A percentile compares a stretch with the other conserved stretches of the same genome.
Conservation (phyloP, 2,329 filamentous ascomycete genomes). For the Metarhizium album region DNA sequence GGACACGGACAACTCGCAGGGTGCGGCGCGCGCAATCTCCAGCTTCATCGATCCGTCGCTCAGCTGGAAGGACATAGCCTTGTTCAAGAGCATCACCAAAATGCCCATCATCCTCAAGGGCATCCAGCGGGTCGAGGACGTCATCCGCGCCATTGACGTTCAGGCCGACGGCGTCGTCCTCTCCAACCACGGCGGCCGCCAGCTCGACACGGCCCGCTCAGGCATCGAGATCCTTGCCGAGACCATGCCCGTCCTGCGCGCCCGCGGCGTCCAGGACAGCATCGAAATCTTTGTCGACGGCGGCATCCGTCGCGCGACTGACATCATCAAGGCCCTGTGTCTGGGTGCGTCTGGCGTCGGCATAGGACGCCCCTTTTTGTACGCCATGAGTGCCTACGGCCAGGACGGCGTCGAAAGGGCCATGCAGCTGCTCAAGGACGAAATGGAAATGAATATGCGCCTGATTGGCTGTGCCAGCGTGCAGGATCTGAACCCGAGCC, state of each 20-base stretch:
- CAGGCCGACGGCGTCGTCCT: slow-evolving; percentile 85
- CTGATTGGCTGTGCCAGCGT: slow-evolving; percentile 71
- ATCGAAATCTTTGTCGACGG: slow-evolving; percentile 90
- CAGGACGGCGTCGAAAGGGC: slow-evolving; percentile 78
- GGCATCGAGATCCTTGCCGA: slow-evolving; percentile 86
- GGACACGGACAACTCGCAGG: slow-evolving; percentile 75
- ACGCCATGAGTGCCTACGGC: slow-evolving; percentile 91
- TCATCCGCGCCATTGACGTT: slow-evolving; percentile 70
- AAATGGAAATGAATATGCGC: slow-evolving; percentile 99
- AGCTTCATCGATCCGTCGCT: slow-evolving; percentile 94
- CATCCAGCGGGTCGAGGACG: slow-evolving; percentile 91
- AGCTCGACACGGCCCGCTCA: slow-evolving; percentile 84
- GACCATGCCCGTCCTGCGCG: slow-evolving; percentile 76
- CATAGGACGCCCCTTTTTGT: slow-evolving; percentile 89
- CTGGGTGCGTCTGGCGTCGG: slow-evolving; percentile 86
- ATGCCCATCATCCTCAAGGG: slow-evolving; percentile 98
- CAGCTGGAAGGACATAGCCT: slow-evolving; percentile 87
- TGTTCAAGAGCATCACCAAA: slow-evolving; percentile 80
- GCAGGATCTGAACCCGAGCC: slow-evolving; percentile 65
- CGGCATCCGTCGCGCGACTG: slow-evolving; percentile 78
- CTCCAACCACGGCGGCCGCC: slow-evolving; percentile 90
- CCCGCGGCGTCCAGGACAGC: slow-evolving; percentile 60
- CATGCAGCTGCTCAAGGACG: slow-evolving; percentile 86
- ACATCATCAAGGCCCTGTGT: slow-evolving; percentile 91
- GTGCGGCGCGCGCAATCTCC: slow-evolving; percentile 87